Conservation (phyloP, 768 basidiomycete species). For the Amanita jacksonii region DNA sequence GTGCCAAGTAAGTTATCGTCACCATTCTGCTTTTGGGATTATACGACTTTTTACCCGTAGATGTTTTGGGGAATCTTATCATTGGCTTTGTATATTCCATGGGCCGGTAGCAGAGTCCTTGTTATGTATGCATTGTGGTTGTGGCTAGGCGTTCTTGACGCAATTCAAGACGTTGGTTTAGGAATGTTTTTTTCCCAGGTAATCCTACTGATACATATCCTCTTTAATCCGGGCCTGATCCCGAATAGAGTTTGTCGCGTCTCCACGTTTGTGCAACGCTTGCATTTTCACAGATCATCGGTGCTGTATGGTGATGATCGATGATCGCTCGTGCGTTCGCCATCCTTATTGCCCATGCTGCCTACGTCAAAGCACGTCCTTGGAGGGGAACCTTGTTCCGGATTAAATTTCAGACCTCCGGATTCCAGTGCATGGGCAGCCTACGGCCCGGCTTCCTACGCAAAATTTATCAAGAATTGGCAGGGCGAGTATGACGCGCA, state of each 20-base stretch:
- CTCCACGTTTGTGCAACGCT: slow-evolving; percentile 92
- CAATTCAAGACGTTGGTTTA: slow-evolving; percentile 88
- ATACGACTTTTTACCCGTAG: slow-evolving; percentile 23
- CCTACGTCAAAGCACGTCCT: slow-evolving; percentile 71
- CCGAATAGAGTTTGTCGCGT: slow-evolving; percentile 67
- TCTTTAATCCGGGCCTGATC: no score
- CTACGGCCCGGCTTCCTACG: slow-evolving; percentile 63
- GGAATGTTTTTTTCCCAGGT: slow-evolving; percentile 84
- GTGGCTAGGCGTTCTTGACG: slow-evolving; percentile 92
- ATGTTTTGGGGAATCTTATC: slow-evolving; percentile 96
- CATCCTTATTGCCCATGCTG: slow-evolving; percentile 62
- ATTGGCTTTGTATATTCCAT: slow-evolving; percentile 86
- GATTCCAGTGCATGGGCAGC: slow-evolving; percentile 75
- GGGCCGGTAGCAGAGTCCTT: slow-evolving; percentile 89
- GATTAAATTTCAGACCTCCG: slow-evolving; percentile 64
- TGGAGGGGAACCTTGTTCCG: slow-evolving; percentile 31
- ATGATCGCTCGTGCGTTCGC: slow-evolving; percentile 46
- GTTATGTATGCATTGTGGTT: slow-evolving; percentile 87
- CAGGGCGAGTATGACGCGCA: slow-evolving; percentile 61
- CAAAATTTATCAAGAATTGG: slow-evolving; percentile 63
- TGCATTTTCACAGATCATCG: slow-evolving; percentile 84
- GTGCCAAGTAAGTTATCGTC: slow-evolving; percentile 62
- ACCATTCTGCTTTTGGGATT: slow-evolving; percentile 4
- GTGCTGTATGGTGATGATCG: slow-evolving; percentile 86
- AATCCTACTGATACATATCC: no score